Evolutionary conservation across 1,139 yeast species (phyloP).

Genomic region (Debaryomyces robertsiae): DNA sequence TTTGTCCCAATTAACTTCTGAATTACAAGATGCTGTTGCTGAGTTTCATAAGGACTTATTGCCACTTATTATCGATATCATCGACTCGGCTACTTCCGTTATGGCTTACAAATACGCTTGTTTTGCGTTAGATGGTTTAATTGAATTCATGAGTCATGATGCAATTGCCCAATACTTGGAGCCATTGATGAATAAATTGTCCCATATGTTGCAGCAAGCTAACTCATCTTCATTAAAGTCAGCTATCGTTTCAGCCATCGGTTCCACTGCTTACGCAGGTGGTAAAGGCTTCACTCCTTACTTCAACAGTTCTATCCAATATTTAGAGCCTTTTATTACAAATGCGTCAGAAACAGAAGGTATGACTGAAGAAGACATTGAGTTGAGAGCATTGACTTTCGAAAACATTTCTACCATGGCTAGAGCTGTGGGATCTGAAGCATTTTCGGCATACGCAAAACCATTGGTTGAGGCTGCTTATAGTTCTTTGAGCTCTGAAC

Average conservation of each 20-base stretch:
- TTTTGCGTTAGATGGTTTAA: conserved; percentile 84
- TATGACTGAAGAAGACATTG: conserved; percentile 75
- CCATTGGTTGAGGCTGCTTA: conserved; percentile 91
- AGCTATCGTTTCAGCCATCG: conserved; percentile 93
- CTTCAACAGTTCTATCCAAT: conserved; percentile 78
- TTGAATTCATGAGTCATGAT: conserved; percentile 89
- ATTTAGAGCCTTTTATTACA: conserved; percentile 75
- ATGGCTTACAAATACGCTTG: conserved; percentile 91
- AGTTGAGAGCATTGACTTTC: conserved; percentile 85
- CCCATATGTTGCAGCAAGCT: conserved; percentile 74
- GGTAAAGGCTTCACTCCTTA: conserved; percentile 87
- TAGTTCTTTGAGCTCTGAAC: conserved; percentile 72
- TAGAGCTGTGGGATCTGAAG: conserved; percentile 91
- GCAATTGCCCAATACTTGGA: conserved; percentile 81
- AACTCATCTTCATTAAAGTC: conserved; percentile 73
- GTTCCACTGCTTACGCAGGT: conserved; percentile 95
- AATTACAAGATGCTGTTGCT: conserved; percentile 82
- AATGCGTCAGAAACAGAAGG: conserved; percentile 69
- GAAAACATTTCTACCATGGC: conserved; percentile 96
- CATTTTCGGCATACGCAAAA: conserved; percentile 82
- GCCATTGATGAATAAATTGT: conserved; percentile 86
- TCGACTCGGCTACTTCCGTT: conserved; percentile 82
- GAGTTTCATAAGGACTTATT: conserved; percentile 78
- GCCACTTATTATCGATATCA: conserved; percentile 83
- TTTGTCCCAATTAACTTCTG: conserved; percentile 75